phyloP scores from a whole-genome alignment of 2,329 filamentous ascomycete species.

The Mariannaea elegans region DNA sequence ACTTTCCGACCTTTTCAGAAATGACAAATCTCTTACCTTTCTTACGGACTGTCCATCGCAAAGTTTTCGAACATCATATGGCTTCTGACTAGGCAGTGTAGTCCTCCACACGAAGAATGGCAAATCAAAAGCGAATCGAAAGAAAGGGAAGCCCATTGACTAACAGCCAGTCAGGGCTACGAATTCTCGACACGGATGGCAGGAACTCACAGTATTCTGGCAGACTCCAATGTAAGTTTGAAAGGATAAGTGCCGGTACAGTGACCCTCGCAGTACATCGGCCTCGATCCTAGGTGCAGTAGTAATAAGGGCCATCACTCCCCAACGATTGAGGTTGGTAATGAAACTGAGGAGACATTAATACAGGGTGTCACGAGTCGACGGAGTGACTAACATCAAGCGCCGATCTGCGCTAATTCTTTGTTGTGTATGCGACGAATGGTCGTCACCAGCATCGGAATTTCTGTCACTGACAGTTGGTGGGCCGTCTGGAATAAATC shows the following conservation, averaged over 20 bases:
- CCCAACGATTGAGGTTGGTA: constrained; percentile 4
- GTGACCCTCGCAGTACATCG: not conserved
- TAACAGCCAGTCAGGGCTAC: not conserved
- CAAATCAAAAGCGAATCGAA: not conserved
- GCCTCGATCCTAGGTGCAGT: not conserved
- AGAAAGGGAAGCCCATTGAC: not conserved
- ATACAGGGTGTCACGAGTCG: not conserved
- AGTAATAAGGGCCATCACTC: constrained; percentile 3
- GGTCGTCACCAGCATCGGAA: not conserved
- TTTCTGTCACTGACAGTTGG: not conserved
- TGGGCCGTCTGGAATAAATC: not conserved
- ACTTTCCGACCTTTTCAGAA: not conserved
- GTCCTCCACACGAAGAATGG: constrained; percentile 1
- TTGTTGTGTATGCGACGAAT: not conserved
- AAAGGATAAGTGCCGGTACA: constrained; percentile 1
- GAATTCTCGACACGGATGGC: not conserved
- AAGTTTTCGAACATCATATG: not conserved
- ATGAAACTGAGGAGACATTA: not conserved
- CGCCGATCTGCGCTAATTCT: constrained; percentile 5
- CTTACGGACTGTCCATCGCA: not conserved
- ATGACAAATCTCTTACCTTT: not conserved
- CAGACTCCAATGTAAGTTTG: not conserved
- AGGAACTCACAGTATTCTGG: not conserved
- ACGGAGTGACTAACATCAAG: not conserved
- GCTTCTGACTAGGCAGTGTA: not conserved